Base-by-base conservation (phyloP, 1,284 basidiomycete genomes). In the Boletus semigastroideus region DNA sequence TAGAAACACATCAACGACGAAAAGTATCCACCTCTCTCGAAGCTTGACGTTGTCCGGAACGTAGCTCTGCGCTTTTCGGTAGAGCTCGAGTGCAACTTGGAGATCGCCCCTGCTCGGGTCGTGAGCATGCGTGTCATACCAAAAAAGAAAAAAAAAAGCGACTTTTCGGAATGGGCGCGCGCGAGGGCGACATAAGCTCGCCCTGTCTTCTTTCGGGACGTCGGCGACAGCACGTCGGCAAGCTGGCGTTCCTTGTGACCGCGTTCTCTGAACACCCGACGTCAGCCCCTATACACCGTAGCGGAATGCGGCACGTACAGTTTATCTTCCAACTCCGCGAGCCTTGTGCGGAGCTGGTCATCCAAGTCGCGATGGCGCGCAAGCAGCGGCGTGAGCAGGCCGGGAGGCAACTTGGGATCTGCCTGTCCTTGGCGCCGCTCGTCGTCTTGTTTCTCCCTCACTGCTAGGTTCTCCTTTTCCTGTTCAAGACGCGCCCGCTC, bases 1-100 rank as follows among this genome's bases (percentile, higher is more conserved):
- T 74, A 77, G 67, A 74, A 83, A 75, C 42, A 82, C 75, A 67
- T 79, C 70, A 64, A 80, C 66, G 67, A 82, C 68, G 65, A 83
- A 81, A 74, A 78, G 73, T 76, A 84, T 84, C 78, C 78, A 89
- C 87, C 88, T 87, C 76, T 89, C 86, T 79, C 84, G 84, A 49
- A 90, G 77, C 67, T 89, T 89, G 69, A 79, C 67, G 62, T 90
- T 90, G 57, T 89, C 85, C 17, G 88, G 87, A 48, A 88, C 86
- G 59, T 88, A 90, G 10, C 75, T 76, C 68, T 86, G 83, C 19
- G 87, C 87, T 59, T 86, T 86, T 59, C 82, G 80, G 61, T 89
- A 90, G 16, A 89, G 76, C 53, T 87, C 86, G 28, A 90, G 76
- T 1, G 88, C 87, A 7, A 81, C 77, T 59, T 83, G 76, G 27